phyloP scores from a whole-genome alignment of 148 eudicot genomes.

The Chenopodium suecicum region DNA sequence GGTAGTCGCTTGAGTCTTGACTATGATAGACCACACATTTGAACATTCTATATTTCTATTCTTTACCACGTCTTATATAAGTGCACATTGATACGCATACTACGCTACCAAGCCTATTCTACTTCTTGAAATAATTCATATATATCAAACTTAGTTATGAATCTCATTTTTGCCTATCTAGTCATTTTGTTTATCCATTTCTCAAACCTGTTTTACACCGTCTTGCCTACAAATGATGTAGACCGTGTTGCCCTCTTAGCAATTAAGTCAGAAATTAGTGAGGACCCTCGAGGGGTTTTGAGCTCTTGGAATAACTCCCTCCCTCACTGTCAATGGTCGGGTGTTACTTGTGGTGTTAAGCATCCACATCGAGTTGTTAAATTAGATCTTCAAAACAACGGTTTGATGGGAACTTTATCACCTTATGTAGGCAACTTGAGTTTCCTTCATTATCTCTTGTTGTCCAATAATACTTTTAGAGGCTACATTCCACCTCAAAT shows the following conservation, averaged over 20 bases:
- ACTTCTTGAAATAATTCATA: no score
- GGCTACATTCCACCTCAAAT: not conserved
- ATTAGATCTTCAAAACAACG: not conserved
- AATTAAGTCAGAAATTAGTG: not conserved
- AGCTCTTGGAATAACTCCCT: constrained; percentile 13
- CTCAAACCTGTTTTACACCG: not conserved
- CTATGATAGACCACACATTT: no score
- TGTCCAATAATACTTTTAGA: not conserved
- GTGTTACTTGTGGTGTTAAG: constrained; percentile 3
- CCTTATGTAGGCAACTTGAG: constrained; percentile 10
- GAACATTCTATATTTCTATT: no score
- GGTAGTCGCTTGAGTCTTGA: no score
- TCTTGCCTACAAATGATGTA: no score
- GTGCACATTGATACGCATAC: no score
- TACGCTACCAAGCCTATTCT: no score
- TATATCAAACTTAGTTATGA: not conserved
- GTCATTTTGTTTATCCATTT: not conserved
- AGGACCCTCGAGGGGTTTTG: constrained; percentile 2
- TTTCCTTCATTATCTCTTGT: constrained; percentile 8
- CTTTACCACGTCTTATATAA: no score
- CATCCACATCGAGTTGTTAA: constrained; percentile 3
- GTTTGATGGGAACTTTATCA: constrained; percentile 19
- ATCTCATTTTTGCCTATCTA: not conserved
- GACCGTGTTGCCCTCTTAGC: constrained; percentile 7
- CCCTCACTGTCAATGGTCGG: constrained; percentile 3